Base-by-base conservation (phyloP, 2,329 filamentous ascomycete genomes). In the Fusarium albidum region DNA sequence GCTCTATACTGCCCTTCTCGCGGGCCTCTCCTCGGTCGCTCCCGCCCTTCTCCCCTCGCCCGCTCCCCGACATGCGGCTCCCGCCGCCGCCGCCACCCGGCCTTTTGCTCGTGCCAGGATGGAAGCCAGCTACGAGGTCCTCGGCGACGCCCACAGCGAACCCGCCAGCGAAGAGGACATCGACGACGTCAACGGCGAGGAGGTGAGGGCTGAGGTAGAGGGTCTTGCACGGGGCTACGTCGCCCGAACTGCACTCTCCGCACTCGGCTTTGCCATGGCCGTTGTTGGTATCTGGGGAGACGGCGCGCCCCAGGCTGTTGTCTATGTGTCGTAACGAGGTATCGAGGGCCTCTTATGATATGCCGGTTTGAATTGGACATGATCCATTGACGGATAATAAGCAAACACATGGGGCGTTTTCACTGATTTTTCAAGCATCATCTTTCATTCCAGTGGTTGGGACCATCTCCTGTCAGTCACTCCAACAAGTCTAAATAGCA, bases 1-100 rank as follows among this genome's bases (percentile, higher is more conserved):
- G 21, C 75, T 97, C 53, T 97, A 95, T 86, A 92, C 91, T 12
- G 86, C 87, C 3, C 75, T 92, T 21, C 82, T 92, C 51, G 83
- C 87, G 35, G 78, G 82, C 32, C 77, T 90, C 32, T 85, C 90
- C 37, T 81, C 82, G 17, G 77, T 83, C 37, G 79, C 78, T 34
- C 79, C 82, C 49, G 70, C 74, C 18, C 66, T 85, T 33, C 73
- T 81, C 13, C 79, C 82, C 12, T 65, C 65, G 31, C 68, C 67
- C 21, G 62, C 55, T 47, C 63, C 65, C 18, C 68, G 55, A 52
- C 68, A 67, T 38, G 57, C 67, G 9, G 53, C 68, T 13, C 57
- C 52, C 52, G 73, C 66, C 59, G 66, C 52, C 52, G 73, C 66
- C 59, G 66, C 45, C 55, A 66, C 47, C 57, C 69, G 70, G 68